Percentiles rank a stretch among this genome's conserved stretches.
These are phyloP conservation scores for Cornus kousa DNA, from an alignment of 148 eudicot genomes.

Conservation along the genomic window DNA sequence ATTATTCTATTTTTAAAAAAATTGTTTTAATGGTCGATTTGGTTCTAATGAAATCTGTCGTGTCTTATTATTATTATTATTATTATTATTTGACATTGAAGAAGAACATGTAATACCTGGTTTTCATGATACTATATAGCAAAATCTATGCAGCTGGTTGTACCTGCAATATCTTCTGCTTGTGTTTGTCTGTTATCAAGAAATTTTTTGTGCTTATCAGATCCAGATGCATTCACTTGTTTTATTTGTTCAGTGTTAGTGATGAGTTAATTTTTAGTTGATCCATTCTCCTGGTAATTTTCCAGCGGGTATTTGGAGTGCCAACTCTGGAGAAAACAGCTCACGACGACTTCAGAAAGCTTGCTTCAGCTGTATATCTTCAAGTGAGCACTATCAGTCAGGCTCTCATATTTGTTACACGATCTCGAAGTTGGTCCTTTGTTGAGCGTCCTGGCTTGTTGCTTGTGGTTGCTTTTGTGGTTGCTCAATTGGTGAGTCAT, in stretches of 20 bases:
- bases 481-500: conserved; percentile 80
- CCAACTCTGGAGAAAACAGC: conserved; percentile 77
- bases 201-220: neutral
- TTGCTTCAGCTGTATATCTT: conserved; percentile 95
- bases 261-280: neutral
- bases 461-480: conserved; percentile 68
- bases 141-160: neutral
- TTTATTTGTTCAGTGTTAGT: conserved; percentile 10
- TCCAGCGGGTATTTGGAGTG: conserved; percentile 82
- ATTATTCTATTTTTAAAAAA: neutral
- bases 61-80: too few species aligned
- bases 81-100: neutral
- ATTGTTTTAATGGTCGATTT: neutral
- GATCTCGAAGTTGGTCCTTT: conserved; percentile 91
- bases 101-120: neutral
- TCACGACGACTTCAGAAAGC: conserved; percentile 61
- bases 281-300: neutral
- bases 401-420: conserved; percentile 94
- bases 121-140: neutral
- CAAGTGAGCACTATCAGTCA: conserved; percentile 98
- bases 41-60: neutral
- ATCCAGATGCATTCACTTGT: conserved; percentile 1
- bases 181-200: neutral
- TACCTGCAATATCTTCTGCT: neutral
- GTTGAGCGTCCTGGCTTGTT: conserved; percentile 87